These are phyloP conservation scores for Acanthamoeba triangularis DNA, from an alignment of 208 protist species.

Conservation along the genomic window DNA sequence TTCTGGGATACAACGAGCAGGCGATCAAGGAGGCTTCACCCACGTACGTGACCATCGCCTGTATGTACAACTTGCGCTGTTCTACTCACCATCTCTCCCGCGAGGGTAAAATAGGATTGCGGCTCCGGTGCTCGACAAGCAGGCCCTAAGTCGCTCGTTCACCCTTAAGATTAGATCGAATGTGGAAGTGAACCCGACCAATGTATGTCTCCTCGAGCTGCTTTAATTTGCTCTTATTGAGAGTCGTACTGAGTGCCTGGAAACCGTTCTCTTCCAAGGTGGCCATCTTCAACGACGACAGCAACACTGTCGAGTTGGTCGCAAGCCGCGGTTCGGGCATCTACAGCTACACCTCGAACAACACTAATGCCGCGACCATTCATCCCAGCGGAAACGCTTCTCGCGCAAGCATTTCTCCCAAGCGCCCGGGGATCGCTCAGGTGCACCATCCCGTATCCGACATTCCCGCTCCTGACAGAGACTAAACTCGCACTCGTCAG, in stretches of 20 bases:
- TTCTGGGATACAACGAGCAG: background rate
- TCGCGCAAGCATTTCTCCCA: background rate
- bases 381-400: conserved; percentile 18
- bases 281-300: conserved; percentile 55
- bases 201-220: background rate
- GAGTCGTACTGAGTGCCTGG: background rate
- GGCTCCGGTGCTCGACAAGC: conserved; percentile 37
- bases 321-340: conserved; percentile 52
- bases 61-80: background rate
- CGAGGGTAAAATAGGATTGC: background rate
- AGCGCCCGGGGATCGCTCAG: conserved; percentile 30
- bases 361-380: background rate
- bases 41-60: background rate
- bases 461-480: background rate
- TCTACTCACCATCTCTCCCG: background rate
- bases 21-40: background rate
- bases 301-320: conserved; percentile 8
- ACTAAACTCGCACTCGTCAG: background rate
- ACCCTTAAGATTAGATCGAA: conserved; percentile 35
- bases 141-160: conserved; percentile 11
- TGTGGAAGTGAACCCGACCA: conserved; percentile 5
- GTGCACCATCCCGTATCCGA: background rate
- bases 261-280: background rate
- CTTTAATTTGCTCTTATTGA: background rate
- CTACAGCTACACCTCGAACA: conserved; percentile 40